Conservation (phyloP, 495 filamentous ascomycete genomes). For the Usnea hakonensis region DNA sequence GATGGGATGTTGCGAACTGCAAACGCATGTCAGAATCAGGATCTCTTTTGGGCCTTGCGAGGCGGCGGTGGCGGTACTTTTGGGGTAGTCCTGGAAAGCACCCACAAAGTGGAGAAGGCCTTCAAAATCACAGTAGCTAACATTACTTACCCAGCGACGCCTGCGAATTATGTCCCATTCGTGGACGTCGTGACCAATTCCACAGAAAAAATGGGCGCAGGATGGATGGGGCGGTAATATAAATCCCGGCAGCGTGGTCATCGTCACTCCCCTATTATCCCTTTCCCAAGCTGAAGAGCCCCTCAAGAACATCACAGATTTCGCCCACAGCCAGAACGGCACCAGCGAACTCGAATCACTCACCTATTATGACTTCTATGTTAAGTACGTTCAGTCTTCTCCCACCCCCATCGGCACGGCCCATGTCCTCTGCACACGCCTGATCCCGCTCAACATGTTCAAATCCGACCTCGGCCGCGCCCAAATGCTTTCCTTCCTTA, state of each 20-base stretch:
- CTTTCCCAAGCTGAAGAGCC: neutral
- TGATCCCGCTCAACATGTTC: neutral
- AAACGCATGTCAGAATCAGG: conserved; percentile 42
- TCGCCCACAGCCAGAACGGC: neutral
- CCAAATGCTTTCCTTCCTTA: neutral
- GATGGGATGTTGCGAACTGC: conserved; percentile 48
- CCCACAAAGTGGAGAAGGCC: too few relatives aligned
- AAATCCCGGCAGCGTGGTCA: conserved; percentile 19
- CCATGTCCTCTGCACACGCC: neutral
- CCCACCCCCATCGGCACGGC: neutral
- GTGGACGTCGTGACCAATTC: conserved; percentile 37
- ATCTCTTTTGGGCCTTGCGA: conserved; percentile 55
- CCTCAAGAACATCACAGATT: neutral
- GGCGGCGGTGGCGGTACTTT: conserved; percentile 52
- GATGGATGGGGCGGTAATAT: conserved; percentile 44
- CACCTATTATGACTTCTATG: neutral
- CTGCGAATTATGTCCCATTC: conserved; percentile 24
- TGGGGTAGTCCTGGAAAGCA: too few relatives aligned
- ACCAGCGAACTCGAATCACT: neutral
- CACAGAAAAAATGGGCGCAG: conserved; percentile 35
- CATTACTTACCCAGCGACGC: neutral
- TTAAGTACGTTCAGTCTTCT: neutral
- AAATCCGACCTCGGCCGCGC: neutral
- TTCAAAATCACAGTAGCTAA: too few relatives aligned
- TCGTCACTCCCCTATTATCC: neutral